Conservation (phyloP, 768 basidiomycete genomes). For the Mycena filopes region DNA sequence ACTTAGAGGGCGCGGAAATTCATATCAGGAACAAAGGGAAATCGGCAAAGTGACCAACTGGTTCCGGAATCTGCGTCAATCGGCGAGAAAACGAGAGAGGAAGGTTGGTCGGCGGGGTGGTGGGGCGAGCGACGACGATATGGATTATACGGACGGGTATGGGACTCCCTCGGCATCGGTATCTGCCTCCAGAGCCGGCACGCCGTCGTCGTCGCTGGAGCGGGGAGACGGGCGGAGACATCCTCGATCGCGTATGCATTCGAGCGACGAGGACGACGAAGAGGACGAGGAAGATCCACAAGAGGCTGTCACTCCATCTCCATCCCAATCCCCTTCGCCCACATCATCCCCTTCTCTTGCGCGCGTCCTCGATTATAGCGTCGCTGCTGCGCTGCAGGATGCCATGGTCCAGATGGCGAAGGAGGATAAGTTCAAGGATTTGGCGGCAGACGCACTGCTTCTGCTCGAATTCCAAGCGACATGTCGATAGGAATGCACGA, state of each 20-base stretch:
- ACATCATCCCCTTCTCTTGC: constrained; percentile 21
- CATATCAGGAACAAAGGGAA: constrained; percentile 52
- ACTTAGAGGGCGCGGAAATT: neutral
- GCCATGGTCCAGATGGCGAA: constrained; percentile 20
- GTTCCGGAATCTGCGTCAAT: constrained; percentile 88
- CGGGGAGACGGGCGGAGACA: constrained; percentile 15
- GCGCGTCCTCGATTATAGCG: constrained; percentile 21
- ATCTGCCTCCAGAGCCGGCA: constrained; percentile 26
- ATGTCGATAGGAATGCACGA: neutral
- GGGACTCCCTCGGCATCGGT: constrained; percentile 26
- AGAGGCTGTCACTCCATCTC: constrained; percentile 33
- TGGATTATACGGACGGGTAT: constrained; percentile 39
- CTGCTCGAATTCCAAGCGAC: constrained; percentile 32
- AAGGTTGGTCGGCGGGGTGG: constrained; percentile 55
- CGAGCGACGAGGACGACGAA: constrained; percentile 29
- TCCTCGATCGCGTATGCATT: constrained; percentile 15
- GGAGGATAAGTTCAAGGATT: constrained; percentile 2
- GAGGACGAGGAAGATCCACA: constrained; percentile 28
- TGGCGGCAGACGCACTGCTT: constrained; percentile 26
- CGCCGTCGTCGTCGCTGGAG: constrained; percentile 21
- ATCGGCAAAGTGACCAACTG: constrained; percentile 88
- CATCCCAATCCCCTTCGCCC: constrained; percentile 25
- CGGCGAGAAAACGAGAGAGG: constrained; percentile 72
- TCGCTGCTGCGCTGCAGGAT: constrained; percentile 26
- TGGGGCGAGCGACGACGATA: constrained; percentile 59